phyloP scores from a whole-genome alignment of 1,284 basidiomycete genomes.

The Xanthoconium separans region DNA sequence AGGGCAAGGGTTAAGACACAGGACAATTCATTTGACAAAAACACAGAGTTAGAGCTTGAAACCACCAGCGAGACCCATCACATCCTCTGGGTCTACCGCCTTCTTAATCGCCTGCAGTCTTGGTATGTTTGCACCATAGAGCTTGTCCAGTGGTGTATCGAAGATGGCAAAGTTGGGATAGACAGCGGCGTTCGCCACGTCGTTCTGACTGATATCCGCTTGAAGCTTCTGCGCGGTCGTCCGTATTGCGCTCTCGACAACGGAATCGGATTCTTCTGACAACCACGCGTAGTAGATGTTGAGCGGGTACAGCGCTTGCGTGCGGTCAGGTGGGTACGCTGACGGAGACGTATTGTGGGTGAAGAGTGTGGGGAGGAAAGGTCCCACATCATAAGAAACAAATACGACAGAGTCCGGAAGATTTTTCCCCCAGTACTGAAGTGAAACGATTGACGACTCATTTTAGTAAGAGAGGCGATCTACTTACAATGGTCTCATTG shows the following conservation, averaged over 20 bases:
- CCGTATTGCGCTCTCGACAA: constrained; percentile 39
- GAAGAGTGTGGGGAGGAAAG: constrained; percentile 49
- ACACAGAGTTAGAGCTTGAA: constrained; percentile 23
- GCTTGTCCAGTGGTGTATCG: constrained; percentile 41
- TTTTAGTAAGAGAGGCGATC: not conserved
- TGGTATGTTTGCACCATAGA: constrained; percentile 48
- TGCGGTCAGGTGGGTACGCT: constrained; percentile 49
- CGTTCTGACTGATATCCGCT: not conserved
- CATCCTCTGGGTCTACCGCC: constrained; percentile 44
- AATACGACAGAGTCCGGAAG: constrained; percentile 21
- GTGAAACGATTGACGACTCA: not conserved
- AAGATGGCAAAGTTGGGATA: constrained; percentile 56
- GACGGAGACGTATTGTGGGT: constrained; percentile 38
- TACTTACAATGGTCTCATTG: constrained; percentile 15
- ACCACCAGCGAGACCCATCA: constrained; percentile 57
- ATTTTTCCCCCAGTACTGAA: constrained; percentile 9
- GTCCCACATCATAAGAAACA: constrained; percentile 52
- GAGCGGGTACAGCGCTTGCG: constrained; percentile 40
- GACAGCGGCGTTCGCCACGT: constrained; percentile 35
- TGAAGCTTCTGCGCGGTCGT: constrained; percentile 39
- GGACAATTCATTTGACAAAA: too few species aligned
- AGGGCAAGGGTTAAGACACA: too few species aligned
- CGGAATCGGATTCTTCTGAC: constrained; percentile 33
- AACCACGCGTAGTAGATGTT: constrained; percentile 51
- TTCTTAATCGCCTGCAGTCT: constrained; percentile 39